Conservation (phyloP, 2,329 filamentous ascomycete species). For the Fusarium circinatum region DNA sequence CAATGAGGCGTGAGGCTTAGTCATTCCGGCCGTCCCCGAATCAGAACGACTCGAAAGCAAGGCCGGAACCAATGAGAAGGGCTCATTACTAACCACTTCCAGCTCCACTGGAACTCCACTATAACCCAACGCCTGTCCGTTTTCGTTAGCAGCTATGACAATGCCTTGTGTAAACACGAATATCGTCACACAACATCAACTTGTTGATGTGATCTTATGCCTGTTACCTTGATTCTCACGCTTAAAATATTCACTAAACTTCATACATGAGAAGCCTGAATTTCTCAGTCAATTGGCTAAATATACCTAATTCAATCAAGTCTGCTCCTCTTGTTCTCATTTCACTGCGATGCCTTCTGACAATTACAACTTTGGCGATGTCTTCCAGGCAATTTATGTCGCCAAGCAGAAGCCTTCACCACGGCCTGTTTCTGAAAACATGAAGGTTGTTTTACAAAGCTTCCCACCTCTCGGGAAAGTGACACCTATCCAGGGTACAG, state of each 20-base stretch:
- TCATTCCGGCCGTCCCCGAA: slow-evolving; percentile 57
- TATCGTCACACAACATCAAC: not conserved
- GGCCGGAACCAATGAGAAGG: slow-evolving; percentile 49
- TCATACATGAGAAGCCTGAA: not conserved
- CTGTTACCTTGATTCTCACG: not conserved
- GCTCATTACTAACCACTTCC: slow-evolving; percentile 47
- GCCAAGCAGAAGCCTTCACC: slow-evolving; percentile 51
- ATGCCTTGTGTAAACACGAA: slow-evolving; percentile 8
- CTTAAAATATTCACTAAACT: not conserved
- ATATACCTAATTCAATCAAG: slow-evolving; percentile 20
- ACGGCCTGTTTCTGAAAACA: slow-evolving; percentile 42
- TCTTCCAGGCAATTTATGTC: slow-evolving; percentile 51
- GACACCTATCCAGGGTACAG: slow-evolving; percentile 63
- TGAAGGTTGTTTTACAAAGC: slow-evolving; percentile 56
- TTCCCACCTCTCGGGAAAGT: slow-evolving; percentile 82
- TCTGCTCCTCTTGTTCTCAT: slow-evolving; percentile 11
- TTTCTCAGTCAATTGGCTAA: not conserved
- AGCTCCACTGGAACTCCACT: slow-evolving; percentile 27
- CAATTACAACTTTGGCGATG: slow-evolving; percentile 50
- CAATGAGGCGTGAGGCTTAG: slow-evolving; percentile 51
- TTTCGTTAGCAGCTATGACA: slow-evolving; percentile 29
- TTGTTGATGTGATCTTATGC: slow-evolving; percentile 1
- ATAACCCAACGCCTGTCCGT: slow-evolving; percentile 20
- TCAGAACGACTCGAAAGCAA: slow-evolving; percentile 35
- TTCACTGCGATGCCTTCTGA: slow-evolving; percentile 41